Evolutionary conservation across 106 monocot genomes (phyloP).

Genomic region (Dendrobium chrysotoxum): DNA sequence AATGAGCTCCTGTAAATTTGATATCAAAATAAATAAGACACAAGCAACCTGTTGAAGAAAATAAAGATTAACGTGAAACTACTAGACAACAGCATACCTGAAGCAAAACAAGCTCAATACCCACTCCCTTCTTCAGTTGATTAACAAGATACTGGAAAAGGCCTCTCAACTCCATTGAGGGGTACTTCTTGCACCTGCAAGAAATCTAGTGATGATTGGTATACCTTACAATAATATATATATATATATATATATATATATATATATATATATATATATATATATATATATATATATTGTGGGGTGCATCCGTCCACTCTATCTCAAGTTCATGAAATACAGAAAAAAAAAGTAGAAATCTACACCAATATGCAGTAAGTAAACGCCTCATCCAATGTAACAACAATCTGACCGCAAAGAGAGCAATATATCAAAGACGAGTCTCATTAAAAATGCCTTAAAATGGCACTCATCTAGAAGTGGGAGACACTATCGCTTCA

Average conservation of each 20-base stretch:
- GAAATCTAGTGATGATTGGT: neutral
- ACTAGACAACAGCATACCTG: conserved; percentile 45
- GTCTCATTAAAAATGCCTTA: no score
- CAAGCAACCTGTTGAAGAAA: neutral
- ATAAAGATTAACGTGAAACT: neutral
- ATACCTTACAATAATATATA: no score
- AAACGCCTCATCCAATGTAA: neutral
- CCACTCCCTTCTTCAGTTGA: conserved; percentile 79
- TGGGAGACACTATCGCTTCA: no score
- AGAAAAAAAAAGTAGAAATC: neutral
- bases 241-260: no score
- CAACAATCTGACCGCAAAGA: neutral
- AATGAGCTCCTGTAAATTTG: conserved; percentile 66
- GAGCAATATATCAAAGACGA: neutral
- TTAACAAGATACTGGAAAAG: conserved; percentile 98
- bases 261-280: no score
- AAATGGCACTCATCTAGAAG: no score
- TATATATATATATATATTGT: neutral
- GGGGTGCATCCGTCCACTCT: neutral
- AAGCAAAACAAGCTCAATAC: conserved; percentile 90
- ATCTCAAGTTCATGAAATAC: neutral
- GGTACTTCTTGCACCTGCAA: conserved; percentile 88
- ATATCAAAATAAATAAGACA: conserved; percentile 4
- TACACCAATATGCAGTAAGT: neutral
- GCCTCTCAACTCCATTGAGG: conserved; percentile 92